phyloP scores from a whole-genome alignment of 1,139 yeast species.

The Trichomonascaceae sp. region DNA sequence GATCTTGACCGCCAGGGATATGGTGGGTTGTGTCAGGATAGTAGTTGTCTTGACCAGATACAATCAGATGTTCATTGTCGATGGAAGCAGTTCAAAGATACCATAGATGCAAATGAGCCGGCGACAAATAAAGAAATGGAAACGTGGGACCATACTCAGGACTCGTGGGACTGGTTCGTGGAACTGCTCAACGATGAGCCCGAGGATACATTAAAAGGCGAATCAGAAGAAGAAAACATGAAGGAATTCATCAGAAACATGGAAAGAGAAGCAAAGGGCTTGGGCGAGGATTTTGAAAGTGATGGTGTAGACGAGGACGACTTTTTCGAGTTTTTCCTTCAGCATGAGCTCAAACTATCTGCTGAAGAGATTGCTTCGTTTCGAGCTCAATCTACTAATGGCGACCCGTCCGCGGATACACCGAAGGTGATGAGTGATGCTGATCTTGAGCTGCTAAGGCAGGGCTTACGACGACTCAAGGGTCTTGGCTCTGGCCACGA shows the following conservation, averaged over 20 bases:
- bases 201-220: slow-evolving; percentile 1
- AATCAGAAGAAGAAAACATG: background rate
- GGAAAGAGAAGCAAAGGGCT: background rate
- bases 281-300: background rate
- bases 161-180: slow-evolving; percentile 8
- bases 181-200: slow-evolving; percentile 1
- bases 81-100: too few species aligned
- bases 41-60: too few species aligned
- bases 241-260: background rate
- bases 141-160: slow-evolving; percentile 19
- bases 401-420: too few species aligned
- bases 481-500: background rate
- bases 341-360: slow-evolving; percentile 35
- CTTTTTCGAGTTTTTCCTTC: slow-evolving; percentile 44
- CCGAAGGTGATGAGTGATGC: too few species aligned
- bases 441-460: too few species aligned
- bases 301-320: slow-evolving; percentile 42
- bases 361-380: slow-evolving; percentile 29
- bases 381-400: slow-evolving; percentile 13
- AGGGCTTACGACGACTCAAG: too few species aligned
- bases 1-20: too few species aligned
- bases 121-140: slow-evolving; percentile 11
- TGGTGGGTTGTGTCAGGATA: too few species aligned
- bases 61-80: too few species aligned
- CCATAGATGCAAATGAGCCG: too few species aligned